Base-by-base conservation (phyloP, 495 filamentous ascomycete species). In the Tuber calosporum region DNA sequence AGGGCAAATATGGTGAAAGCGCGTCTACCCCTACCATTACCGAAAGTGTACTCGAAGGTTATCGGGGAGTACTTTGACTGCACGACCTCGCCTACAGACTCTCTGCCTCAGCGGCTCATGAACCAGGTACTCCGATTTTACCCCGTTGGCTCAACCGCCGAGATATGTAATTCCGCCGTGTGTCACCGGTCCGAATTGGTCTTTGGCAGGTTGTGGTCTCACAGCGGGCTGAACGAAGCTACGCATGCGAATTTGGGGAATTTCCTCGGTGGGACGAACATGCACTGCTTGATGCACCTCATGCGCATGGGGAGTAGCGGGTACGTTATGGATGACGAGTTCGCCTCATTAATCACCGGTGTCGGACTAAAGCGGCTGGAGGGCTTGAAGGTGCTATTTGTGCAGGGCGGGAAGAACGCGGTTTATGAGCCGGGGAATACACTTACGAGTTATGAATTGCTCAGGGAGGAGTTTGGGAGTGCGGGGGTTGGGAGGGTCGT, bases 181-280 rank as follows among this genome's bases (percentile, higher is more conserved):
- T 92, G 89, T 82, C 89, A 89, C 82, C 86, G 89, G 11, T 79
- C 82, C 67, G 85, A 85, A 17, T 82, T 92, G 41, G 85, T 88
- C 30, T 90, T 90, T 73, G 89, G 88, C n/a, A 83, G 87, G 41
- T 80, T 85, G 79, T 90, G 88, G 88, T 88, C 86, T 79, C 88
- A 90, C 77, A 80, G 78, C 6, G 89, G 90, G 77, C 84, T 91
- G 40, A 89, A 90, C 83, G 84, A 86, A 80, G 85, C 85, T 2
- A 90, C 89, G 19, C 89, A 91, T 81, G 81, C 85, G 15, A 87
- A 90, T 76, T 83, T 90, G 68, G 85, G 87, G 79, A 84, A 84
- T 38, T 89, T 90, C 82, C 87, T 91, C 69, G 86, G 85, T 58
- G 89, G 89, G 62, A 85, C 87, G n/a, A 87, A 86, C 82, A 90